These are phyloP conservation scores for Boletus rubescentipes DNA, from an alignment of 768 basidiomycete genomes.

Conservation along the genomic window DNA sequence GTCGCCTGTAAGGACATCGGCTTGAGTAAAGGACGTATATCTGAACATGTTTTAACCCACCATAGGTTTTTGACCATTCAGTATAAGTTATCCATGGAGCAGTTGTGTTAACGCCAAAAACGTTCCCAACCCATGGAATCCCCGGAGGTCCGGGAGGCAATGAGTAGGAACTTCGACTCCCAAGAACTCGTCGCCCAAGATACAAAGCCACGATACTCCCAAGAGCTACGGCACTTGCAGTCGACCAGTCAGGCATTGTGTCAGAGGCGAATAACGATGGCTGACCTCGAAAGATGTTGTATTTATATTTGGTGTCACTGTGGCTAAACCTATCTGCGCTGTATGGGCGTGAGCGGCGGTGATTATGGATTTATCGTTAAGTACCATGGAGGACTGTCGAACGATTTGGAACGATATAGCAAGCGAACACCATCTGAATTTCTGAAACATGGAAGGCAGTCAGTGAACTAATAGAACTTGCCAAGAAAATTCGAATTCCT, in stretches of 20 bases:
- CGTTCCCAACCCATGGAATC: constrained; percentile 5
- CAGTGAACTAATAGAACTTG: no score
- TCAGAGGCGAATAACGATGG: background rate
- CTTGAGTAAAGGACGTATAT: background rate
- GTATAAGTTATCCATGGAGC: constrained; percentile 13
- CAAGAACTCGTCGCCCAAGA: background rate
- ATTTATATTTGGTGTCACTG: background rate
- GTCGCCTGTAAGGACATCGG: background rate
- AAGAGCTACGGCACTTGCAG: background rate
- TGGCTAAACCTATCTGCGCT: no score
- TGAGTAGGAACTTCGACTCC: background rate
- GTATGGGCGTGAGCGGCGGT: no score
- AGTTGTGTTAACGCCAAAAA: background rate
- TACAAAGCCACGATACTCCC: background rate
- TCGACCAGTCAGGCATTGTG: constrained; percentile 4
- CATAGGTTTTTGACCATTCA: constrained; percentile 9
- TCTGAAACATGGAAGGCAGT: no score
- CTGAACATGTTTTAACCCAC: background rate
- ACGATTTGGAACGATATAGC: no score
- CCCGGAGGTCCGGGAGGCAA: constrained; percentile 13
- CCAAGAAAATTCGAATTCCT: no score
- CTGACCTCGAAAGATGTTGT: background rate
- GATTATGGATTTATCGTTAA: no score
- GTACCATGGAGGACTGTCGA: no score
- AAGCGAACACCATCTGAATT: no score